Base-by-base conservation (phyloP, 345 rosid genomes). In the Eucalyptus caleyi region DNA sequence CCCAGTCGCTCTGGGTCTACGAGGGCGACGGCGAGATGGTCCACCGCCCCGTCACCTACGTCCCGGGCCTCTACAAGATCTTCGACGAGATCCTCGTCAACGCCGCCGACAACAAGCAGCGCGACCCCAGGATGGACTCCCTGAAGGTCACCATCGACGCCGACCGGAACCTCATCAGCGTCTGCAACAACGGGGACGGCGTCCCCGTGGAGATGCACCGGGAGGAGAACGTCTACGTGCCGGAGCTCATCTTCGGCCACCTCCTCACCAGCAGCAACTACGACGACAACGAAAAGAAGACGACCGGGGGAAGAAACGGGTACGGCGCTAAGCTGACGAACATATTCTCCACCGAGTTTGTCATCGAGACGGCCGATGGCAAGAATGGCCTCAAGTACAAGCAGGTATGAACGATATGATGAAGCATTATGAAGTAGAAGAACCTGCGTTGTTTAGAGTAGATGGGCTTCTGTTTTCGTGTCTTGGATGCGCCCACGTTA, bases 311-410 rank as follows among this genome's bases (percentile, higher is more conserved):
- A 11, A 94, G 99, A 88, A 98, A 98, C 23, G 99, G 99, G 5
- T 97, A 95, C 44, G 99, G 99, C 23, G 99, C 99, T 8, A 97
- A 98, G 95, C 98, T 98, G 12, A 93, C 99, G 0, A 98, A 98
- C 49, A 97, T 97, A 53, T 98, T 98, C 92, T 97, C 99, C 0
- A 96, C 95, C 2, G 97, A 98, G 93, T 98, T 98, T 90, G 93
- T 91, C 23, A 96, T 98, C 1, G 99, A 98, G 91, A 98, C 99
- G 0, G 99, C 99, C 2, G 98, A 98, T 87, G 99, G 98, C 4
- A 95, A 91, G 91, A 90, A 99, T 6, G 94, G 87, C 91, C 96
- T 94, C 89, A 96, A 95, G 92, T 98, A 98, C 87, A 97, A 98
- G 93, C 99, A 97, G 98, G 99, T 93, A 89, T 37, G 11, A 1